phyloP scores from a whole-genome alignment of 805 yeast genomes.

The Candida koratica region DNA sequence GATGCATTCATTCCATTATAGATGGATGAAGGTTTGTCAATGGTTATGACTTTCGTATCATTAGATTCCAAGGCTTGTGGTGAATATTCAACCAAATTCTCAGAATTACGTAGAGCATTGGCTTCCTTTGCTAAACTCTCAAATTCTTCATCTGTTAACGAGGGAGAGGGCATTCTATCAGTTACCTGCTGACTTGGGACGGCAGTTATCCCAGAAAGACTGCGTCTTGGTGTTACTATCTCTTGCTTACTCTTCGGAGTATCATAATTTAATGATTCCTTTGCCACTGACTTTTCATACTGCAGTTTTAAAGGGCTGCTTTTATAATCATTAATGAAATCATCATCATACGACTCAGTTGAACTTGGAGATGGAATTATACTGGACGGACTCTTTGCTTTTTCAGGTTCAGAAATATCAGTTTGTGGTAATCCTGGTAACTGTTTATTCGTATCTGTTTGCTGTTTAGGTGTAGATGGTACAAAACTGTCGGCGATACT shows the following conservation, averaged over 20 bases:
- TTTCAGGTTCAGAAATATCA: conserved; percentile 6
- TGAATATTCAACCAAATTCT: conserved; percentile 1
- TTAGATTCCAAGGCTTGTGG: not conserved
- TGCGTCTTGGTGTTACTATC: no score
- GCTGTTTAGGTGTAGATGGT: conserved; percentile 2
- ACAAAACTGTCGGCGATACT: not conserved
- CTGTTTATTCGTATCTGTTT: conserved; percentile 1
- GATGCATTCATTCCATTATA: no score
- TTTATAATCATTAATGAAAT: conserved; percentile 14
- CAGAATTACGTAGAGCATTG: not conserved
- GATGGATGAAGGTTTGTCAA: conserved; percentile 12
- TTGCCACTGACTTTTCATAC: no score
- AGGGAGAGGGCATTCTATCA: conserved; percentile 10
- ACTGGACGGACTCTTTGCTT: conserved; percentile 6
- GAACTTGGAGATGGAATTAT: conserved; percentile 12
- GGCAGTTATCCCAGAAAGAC: no score
- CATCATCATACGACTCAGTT: conserved; percentile 12
- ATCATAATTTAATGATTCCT: no score
- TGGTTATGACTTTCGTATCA: conserved; percentile 6
- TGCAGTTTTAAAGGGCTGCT: conserved; percentile 12
- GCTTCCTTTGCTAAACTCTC: not conserved
- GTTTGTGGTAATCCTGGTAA: conserved; percentile 6
- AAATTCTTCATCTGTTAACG: conserved; percentile 4
- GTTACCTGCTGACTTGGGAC: no score
- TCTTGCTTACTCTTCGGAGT: no score